Conservation (phyloP, 768 basidiomycete species). For the Kwoniella botswanensis region DNA sequence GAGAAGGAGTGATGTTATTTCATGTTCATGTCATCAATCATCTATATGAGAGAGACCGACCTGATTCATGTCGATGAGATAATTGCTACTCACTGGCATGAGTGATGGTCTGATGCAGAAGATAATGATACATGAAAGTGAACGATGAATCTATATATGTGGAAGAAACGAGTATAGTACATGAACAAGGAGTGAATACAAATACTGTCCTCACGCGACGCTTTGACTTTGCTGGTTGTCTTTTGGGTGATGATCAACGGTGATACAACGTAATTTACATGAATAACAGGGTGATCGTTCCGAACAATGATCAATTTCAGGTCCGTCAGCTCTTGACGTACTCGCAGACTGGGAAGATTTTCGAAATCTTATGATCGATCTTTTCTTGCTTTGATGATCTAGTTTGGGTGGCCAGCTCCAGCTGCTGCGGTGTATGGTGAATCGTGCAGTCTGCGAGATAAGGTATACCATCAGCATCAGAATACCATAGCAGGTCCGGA, state of each 20-base stretch:
- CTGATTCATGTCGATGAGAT: too few relatives aligned
- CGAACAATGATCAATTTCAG: not conserved
- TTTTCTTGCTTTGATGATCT: not conserved
- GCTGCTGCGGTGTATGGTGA: constrained; percentile 34
- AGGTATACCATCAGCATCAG: not conserved
- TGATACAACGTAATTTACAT: constrained; percentile 8
- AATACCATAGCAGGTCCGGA: too few relatives aligned
- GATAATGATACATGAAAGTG: too few relatives aligned
- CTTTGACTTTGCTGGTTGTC: not conserved
- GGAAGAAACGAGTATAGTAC: too few relatives aligned
- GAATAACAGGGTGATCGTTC: constrained; percentile 8
- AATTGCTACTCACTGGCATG: too few relatives aligned
- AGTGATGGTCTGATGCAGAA: too few relatives aligned
- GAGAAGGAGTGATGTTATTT: not conserved
- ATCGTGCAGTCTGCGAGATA: constrained; percentile 20
- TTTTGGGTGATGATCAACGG: not conserved
- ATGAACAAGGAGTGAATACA: too few relatives aligned
- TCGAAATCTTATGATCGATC: not conserved
- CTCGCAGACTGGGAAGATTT: not conserved
- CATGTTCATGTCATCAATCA: not conserved
- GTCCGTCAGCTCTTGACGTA: not conserved
- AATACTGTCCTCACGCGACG: not conserved
- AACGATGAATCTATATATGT: too few relatives aligned
- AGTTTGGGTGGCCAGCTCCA: not conserved
- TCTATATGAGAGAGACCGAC: not conserved